Conservation (phyloP, 2,329 filamentous ascomycete genomes). For the Ophiobolus disseminans region DNA sequence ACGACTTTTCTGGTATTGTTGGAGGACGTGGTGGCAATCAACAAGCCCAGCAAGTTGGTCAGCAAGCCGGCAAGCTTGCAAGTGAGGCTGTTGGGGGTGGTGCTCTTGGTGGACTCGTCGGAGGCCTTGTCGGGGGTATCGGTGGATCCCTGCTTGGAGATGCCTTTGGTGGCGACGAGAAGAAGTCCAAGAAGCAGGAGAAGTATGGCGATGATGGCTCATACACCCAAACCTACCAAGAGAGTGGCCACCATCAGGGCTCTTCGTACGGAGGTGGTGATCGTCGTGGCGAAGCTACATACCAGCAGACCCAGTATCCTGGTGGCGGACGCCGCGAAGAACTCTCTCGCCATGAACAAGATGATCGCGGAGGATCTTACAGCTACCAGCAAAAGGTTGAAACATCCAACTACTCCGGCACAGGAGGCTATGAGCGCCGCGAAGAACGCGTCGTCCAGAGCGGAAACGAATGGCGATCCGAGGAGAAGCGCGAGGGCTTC, state of each 20-base stretch:
- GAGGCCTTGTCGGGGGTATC: conserved; percentile 67
- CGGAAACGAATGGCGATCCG: conserved; percentile 49
- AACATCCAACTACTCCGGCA: conserved; percentile 54
- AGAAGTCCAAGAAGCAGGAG: conserved; percentile 61
- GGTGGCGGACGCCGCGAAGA: conserved; percentile 65
- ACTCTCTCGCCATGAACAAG: conserved; percentile 67
- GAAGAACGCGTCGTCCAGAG: conserved; percentile 62
- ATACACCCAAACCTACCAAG: conserved; percentile 66
- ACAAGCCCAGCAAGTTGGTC: conserved; percentile 39
- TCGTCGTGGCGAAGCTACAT: conserved; percentile 67
- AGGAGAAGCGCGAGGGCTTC: conserved; percentile 47
- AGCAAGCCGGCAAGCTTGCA: conserved; percentile 59
- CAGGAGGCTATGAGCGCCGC: conserved; percentile 65
- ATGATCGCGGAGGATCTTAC: conserved; percentile 55
- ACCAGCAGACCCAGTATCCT: conserved; percentile 64
- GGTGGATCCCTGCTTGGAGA: conserved; percentile 69
- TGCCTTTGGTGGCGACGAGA: conserved; percentile 62
- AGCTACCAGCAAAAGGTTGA: conserved; percentile 67
- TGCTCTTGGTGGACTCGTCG: conserved; percentile 73
- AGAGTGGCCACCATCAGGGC: conserved; percentile 63
- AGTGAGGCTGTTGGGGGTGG: conserved; percentile 69
- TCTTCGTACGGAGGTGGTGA: conserved; percentile 47
- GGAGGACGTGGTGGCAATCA: conserved; percentile 53
- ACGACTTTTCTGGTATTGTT: conserved; percentile 52
- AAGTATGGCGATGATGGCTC: conserved; percentile 66